Evolutionary conservation across 2,329 filamentous ascomycete species (phyloP).

Genomic region (Blumeria hordei): DNA sequence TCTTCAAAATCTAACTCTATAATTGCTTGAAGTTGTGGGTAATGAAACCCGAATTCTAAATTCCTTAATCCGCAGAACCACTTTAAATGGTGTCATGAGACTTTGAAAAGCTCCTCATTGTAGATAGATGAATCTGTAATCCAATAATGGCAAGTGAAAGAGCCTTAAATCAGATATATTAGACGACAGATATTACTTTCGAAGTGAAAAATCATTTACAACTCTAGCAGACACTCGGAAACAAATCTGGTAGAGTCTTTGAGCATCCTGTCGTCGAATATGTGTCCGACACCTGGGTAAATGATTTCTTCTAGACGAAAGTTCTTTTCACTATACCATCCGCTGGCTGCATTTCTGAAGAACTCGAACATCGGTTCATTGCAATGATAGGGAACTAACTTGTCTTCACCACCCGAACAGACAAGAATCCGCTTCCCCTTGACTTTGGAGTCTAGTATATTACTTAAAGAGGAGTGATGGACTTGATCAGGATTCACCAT

Average conservation of each 20-base stretch:
- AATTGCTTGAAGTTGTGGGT: no score
- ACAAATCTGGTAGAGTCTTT: constrained; percentile 41
- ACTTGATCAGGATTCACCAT: constrained; percentile 10
- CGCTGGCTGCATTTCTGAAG: constrained; percentile 27
- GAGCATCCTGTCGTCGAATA: constrained; percentile 44
- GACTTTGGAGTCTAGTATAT: constrained; percentile 24
- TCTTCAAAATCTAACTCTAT: no score
- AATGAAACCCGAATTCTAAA: no score
- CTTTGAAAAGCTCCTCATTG: no score
- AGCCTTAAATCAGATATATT: no score
- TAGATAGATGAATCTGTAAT: no score
- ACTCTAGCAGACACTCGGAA: constrained; percentile 13
- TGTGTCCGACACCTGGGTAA: constrained; percentile 44
- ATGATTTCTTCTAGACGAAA: constrained; percentile 39
- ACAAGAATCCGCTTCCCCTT: constrained; percentile 39
- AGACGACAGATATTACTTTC: no score
- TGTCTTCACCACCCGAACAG: constrained; percentile 42
- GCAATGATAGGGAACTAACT: constrained; percentile 43
- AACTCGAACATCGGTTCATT: constrained; percentile 35
- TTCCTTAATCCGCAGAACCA: no score
- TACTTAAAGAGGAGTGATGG: constrained; percentile 21
- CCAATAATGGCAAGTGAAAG: no score
- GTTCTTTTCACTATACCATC: constrained; percentile 28
- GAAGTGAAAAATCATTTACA: no score
- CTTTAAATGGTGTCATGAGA: no score